Conservation (phyloP, 2,329 filamentous ascomycete genomes). For the Trichoderma koningii region DNA sequence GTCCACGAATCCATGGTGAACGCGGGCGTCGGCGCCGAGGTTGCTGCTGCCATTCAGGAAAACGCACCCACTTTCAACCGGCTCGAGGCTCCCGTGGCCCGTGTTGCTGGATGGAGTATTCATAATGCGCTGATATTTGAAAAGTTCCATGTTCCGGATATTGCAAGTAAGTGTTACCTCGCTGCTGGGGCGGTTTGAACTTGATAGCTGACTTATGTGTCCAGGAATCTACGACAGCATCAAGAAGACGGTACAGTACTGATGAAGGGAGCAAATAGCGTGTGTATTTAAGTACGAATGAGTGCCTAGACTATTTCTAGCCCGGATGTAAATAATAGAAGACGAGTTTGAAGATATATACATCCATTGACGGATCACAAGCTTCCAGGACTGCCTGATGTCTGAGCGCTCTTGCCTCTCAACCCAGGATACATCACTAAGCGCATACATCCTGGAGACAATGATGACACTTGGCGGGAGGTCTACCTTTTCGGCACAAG, state of each 20-base stretch:
- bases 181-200: too few relatives aligned
- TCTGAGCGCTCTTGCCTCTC: neutral
- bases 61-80: constrained; percentile 72
- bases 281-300: constrained; percentile 12
- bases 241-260: constrained; percentile 68
- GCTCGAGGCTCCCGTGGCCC: constrained; percentile 80
- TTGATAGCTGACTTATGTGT: constrained; percentile 26
- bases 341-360: neutral
- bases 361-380: neutral
- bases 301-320: constrained; percentile 4
- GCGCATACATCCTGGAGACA: too few relatives aligned
- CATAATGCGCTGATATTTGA: constrained; percentile 81
- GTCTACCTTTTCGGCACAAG: too few relatives aligned
- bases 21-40: constrained; percentile 83
- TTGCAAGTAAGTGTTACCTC: constrained; percentile 68
- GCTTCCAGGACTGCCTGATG: too few relatives aligned
- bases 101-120: constrained; percentile 88
- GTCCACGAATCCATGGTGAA: constrained; percentile 94
- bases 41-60: constrained; percentile 86
- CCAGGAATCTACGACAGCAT: constrained; percentile 72
- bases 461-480: too few relatives aligned
- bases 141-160: constrained; percentile 79
- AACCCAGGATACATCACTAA: too few relatives aligned
- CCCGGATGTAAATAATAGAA: constrained; percentile 10
- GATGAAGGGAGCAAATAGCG: constrained; percentile 28